Evolutionary conservation across 768 basidiomycete genomes (phyloP).

Genomic region (Suillus subaureus): DNA sequence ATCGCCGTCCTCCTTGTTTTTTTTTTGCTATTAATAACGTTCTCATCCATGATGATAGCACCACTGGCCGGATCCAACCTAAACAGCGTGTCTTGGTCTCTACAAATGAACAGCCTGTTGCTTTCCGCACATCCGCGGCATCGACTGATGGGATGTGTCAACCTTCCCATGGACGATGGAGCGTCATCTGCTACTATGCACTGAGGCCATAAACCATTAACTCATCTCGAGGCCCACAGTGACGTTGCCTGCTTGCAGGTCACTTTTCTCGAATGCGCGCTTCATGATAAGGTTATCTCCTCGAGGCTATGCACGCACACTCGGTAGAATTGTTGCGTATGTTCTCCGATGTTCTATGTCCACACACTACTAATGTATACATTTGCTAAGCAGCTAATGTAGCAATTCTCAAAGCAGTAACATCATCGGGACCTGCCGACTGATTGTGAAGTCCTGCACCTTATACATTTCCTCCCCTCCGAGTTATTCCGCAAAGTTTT

Average conservation of each 20-base stretch:
- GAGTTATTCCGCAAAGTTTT: constrained; percentile 16
- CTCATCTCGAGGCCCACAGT: constrained; percentile 1
- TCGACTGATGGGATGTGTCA: constrained; percentile 22
- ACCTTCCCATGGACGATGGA: constrained; percentile 28
- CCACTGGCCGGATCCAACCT: constrained; percentile 3
- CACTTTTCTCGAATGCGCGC: constrained; percentile 22
- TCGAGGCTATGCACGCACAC: constrained; percentile 8
- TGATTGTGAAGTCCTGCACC: constrained; percentile 7
- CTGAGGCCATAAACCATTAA: background rate
- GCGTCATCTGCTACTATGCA: constrained; percentile 4
- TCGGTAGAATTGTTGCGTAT: constrained; percentile 7
- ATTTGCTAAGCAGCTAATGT: background rate
- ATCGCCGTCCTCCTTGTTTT: constrained; percentile 2
- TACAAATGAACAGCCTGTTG: constrained; percentile 10
- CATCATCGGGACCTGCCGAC: constrained; percentile 14
- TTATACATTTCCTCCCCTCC: constrained; percentile 5
- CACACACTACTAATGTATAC: constrained; percentile 4
- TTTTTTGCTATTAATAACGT: constrained; percentile 3
- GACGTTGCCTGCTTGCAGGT: constrained; percentile 27
- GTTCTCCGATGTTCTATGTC: constrained; percentile 9
- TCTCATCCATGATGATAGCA: background rate
- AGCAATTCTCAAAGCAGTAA: background rate
- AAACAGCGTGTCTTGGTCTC: constrained; percentile 3
- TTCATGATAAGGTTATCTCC: constrained; percentile 34
- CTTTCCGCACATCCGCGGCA: constrained; percentile 34